A percentile compares a stretch with the other conserved stretches of the same genome.
Conservation (phyloP, 768 basidiomycete species). For the Suillus weaverae region DNA sequence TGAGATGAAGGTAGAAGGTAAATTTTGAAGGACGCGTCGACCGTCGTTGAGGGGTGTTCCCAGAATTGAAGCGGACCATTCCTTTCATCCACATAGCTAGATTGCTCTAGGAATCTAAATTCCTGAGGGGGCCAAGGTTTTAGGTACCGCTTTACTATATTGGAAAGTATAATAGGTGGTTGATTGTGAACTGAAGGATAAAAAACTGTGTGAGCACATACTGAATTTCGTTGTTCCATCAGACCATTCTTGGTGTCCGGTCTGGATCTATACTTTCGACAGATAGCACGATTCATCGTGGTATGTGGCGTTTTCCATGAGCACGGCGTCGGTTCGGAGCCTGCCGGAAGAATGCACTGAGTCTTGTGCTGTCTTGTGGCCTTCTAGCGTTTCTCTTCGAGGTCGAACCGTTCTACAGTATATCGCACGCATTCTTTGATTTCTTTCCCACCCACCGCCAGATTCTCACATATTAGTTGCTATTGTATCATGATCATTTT, state of each 20-base stretch:
- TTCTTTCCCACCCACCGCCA: background rate
- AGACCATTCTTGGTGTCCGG: background rate
- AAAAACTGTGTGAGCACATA: background rate
- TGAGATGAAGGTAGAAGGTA: too few relatives aligned
- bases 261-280: background rate
- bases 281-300: background rate
- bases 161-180: too few relatives aligned
- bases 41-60: too few relatives aligned
- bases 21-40: too few relatives aligned
- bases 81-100: too few relatives aligned
- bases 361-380: background rate
- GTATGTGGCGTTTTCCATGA: constrained; percentile 1
- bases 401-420: background rate
- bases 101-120: constrained; percentile 16
- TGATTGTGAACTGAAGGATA: too few relatives aligned
- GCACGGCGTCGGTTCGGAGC: background rate
- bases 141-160: too few relatives aligned
- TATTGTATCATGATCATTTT: background rate
- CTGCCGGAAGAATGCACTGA: background rate
- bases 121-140: constrained; percentile 66
- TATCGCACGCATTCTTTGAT: background rate
- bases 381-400: background rate
- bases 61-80: too few relatives aligned
- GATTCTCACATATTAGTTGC: background rate
- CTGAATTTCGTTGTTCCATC: background rate